Percentiles rank a stretch among this genome's conserved stretches.
Conservation (phyloP, 2,329 filamentous ascomycete species). For the Cladobotryum protrusum region DNA sequence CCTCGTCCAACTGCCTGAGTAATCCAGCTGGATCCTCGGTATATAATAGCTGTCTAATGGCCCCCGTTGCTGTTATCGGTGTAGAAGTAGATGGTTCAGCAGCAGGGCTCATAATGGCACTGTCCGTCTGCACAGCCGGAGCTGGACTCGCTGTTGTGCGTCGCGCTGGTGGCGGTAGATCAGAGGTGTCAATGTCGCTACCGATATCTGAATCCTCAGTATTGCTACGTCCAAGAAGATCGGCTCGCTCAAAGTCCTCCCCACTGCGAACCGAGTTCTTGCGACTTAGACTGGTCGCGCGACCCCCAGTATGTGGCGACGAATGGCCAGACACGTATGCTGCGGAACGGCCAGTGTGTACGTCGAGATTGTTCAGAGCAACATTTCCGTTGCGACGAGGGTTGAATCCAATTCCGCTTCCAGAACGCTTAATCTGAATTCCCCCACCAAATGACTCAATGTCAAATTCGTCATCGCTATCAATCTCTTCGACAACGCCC, state of each 20-base stretch:
- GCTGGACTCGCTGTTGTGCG: slow-evolving; percentile 23
- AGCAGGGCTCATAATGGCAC: slow-evolving; percentile 25
- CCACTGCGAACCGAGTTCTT: slow-evolving; percentile 41
- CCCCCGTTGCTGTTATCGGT: slow-evolving; percentile 64
- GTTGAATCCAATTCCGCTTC: slow-evolving; percentile 69
- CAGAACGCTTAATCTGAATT: slow-evolving; percentile 74
- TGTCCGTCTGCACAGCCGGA: slow-evolving; percentile 20
- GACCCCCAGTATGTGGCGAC: slow-evolving; percentile 39
- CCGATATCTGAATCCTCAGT: slow-evolving; percentile 53
- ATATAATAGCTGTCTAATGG: slow-evolving; percentile 74
- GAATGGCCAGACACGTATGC: slow-evolving; percentile 50
- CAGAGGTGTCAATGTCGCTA: slow-evolving; percentile 60
- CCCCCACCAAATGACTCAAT: slow-evolving; percentile 71
- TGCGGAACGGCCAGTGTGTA: slow-evolving; percentile 30
- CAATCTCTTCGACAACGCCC: slow-evolving; percentile 92
- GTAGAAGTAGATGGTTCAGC: slow-evolving; percentile 26
- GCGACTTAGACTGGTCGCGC: slow-evolving; percentile 45
- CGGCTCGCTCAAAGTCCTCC: slow-evolving; percentile 49
- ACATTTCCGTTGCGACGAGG: slow-evolving; percentile 61
- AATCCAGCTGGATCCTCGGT: slow-evolving; percentile 83
- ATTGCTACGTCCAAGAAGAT: slow-evolving; percentile 46
- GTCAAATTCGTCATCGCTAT: slow-evolving; percentile 97
- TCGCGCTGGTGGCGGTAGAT: slow-evolving; percentile 56
- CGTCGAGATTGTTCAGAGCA: slow-evolving; percentile 46
- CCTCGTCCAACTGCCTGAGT: slow-evolving; percentile 90